phyloP scores from a whole-genome alignment of 495 filamentous ascomycete genomes.

The Penicillium alfredii region DNA sequence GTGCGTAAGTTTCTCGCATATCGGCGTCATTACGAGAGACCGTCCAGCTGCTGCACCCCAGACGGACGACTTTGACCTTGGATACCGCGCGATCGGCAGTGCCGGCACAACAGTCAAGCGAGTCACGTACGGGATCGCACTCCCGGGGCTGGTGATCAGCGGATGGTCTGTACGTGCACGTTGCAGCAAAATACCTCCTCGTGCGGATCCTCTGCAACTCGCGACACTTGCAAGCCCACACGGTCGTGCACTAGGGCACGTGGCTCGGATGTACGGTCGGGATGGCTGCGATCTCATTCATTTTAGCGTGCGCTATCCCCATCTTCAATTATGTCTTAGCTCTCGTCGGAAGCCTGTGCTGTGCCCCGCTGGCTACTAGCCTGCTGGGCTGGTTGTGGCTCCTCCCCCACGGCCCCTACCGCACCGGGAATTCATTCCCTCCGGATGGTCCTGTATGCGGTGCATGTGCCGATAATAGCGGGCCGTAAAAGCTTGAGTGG shows the following conservation, averaged over 20 bases:
- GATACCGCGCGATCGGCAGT: constrained; percentile 43
- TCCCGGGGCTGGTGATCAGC: constrained; percentile 52
- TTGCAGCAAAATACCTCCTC: constrained; percentile 58
- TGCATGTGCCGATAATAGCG: constrained; percentile 34
- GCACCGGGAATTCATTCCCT: constrained; percentile 16
- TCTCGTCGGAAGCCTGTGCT: constrained; percentile 33
- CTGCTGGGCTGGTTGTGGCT: constrained; percentile 45
- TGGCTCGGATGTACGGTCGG: constrained; percentile 53
- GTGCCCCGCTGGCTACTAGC: constrained; percentile 36
- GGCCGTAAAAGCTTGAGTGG: too few species aligned
- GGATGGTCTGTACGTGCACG: constrained; percentile 61
- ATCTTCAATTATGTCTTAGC: constrained; percentile 61
- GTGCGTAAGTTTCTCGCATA: too few species aligned
- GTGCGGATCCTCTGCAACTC: constrained; percentile 52
- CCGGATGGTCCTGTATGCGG: constrained; percentile 13
- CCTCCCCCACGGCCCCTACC: constrained; percentile 35
- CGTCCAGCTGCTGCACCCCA: constrained; percentile 35
- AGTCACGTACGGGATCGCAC: constrained; percentile 64
- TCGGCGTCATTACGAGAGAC: constrained; percentile 38
- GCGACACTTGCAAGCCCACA: constrained; percentile 51
- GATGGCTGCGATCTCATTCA: constrained; percentile 55
- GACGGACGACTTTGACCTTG: constrained; percentile 36
- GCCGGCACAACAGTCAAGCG: constrained; percentile 58
- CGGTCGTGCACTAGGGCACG: constrained; percentile 36
- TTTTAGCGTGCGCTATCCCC: constrained; percentile 64